Conservation (phyloP, 192 early-diverging fungal species). For the Coemansia sp. region DNA sequence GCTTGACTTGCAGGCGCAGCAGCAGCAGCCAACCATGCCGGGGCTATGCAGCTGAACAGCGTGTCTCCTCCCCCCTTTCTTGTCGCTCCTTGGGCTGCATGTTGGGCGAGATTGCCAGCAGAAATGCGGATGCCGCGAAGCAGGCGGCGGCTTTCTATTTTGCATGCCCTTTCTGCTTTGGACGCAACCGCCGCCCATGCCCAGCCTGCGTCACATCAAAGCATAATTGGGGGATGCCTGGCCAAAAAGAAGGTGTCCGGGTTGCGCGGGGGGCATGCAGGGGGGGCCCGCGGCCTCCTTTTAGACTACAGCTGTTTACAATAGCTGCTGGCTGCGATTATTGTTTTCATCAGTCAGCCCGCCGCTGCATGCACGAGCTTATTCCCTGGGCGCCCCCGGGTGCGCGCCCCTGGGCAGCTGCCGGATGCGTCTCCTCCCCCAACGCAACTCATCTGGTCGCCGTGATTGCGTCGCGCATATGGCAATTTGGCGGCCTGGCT, state of each 20-base stretch:
- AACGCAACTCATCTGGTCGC: neutral
- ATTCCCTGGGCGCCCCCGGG: neutral
- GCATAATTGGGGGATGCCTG: neutral
- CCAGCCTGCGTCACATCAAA: neutral
- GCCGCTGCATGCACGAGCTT: neutral
- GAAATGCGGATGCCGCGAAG: neutral
- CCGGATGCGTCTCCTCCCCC: neutral
- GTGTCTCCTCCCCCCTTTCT: neutral
- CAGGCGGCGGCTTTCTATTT: neutral
- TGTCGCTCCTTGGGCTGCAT: neutral
- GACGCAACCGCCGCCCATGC: neutral
- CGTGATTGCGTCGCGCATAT: neutral
- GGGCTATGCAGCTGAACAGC: neutral
- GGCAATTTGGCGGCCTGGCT: neutral
- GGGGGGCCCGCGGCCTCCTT: neutral
- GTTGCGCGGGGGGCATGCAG: neutral
- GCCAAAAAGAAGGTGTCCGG: neutral
- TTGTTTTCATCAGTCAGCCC: slow-evolving; percentile 1
- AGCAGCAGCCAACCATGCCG: too few species aligned
- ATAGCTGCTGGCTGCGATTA: neutral
- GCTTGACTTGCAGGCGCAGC: neutral
- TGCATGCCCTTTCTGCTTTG: slow-evolving; percentile 4
- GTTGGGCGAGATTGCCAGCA: slow-evolving; percentile 1
- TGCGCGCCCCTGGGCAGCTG: neutral
- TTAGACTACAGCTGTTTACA: neutral